phyloP scores from a whole-genome alignment of 352 stramenopile genomes.

The Globisporangium sylvaticum region DNA sequence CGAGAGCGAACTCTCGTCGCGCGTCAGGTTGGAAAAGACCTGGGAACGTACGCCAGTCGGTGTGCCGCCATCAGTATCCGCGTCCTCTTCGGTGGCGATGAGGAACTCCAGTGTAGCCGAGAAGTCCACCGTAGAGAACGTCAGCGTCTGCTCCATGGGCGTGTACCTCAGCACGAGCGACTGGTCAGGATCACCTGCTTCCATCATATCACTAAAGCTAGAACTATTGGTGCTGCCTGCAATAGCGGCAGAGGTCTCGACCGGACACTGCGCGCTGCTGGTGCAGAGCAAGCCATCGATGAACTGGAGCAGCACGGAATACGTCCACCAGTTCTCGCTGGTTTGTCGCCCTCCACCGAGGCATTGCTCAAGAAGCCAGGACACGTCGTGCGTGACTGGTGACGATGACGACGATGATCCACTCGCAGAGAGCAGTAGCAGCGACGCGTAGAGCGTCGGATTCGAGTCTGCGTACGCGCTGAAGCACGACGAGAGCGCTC shows the following conservation, averaged over 20 bases:
- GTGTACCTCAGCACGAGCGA: slow-evolving; percentile 7
- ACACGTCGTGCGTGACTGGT: background rate
- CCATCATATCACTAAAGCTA: background rate
- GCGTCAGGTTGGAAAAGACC: background rate
- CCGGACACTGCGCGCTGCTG: background rate
- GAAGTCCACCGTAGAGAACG: background rate
- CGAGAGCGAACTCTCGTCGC: background rate
- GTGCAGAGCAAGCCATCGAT: slow-evolving; percentile 12
- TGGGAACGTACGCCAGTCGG: background rate
- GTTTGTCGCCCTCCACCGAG: background rate
- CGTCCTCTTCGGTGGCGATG: background rate
- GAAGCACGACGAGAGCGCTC: slow-evolving; percentile 11
- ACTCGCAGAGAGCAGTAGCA: too few species aligned
- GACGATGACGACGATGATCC: background rate
- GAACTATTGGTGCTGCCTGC: background rate
- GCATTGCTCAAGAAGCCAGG: slow-evolving; percentile 8
- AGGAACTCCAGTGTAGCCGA: slow-evolving; percentile 9
- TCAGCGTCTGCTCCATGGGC: slow-evolving; percentile 12
- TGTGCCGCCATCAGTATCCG: background rate
- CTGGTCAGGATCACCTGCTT: background rate
- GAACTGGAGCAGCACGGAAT: background rate
- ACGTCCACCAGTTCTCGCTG: slow-evolving; percentile 1
- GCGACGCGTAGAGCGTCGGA: slow-evolving; percentile 5
- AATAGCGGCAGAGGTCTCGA: background rate
- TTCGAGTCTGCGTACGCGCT: background rate